Evolutionary conservation across 1,284 basidiomycete species (phyloP), one percentile per base, ranked within the genome.

Genomic region (Ganoderma leucocontextum): DNA sequence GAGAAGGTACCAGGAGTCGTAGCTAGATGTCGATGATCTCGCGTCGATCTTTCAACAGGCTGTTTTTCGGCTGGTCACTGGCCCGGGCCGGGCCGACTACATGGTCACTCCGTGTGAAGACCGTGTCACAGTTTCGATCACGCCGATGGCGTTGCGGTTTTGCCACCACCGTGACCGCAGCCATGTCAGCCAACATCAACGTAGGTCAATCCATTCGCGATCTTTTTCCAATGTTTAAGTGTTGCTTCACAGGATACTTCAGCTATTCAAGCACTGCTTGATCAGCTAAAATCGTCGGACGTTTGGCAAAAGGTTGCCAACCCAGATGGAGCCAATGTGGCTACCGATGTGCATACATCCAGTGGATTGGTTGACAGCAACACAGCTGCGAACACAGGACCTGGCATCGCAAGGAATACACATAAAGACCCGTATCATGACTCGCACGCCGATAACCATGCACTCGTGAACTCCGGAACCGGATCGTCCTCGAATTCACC

Each of bases 201-300:
- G 80, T 79, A 72, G 70, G 77, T 70, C 29, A 19, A 6, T 17
- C 42, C 44, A 44, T 63, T 35, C 44, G 42, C 7, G 2, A 19
- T 47, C 29, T 0, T 12, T 44, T 8, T 2, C 36, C 22, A 19
- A 38, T 29, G 60, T 36, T 70, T 52, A 60, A 71, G 25, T 39
- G 62, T 25, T 36, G 36, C 10, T 49, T 55, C 44, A 15, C 60
- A 91, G 89, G 90, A 93, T 78, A 82, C 89, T 57, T 82, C 83
- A 71, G 86, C 85, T 57, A 82, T 94, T 59, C 85, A 87, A 74
- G 88, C 90, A 19, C 81, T 94, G 36, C 84, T 94, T 33, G 89
- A 92, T 64, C 85, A 86, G 73, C 80, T 93, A 10, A 83, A 86
- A 63, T 78, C 83, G 4, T 93, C 92, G 4, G 84, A 87, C 74